phyloP scores from a whole-genome alignment of 495 filamentous ascomycete genomes.

The Cercophora samala region DNA sequence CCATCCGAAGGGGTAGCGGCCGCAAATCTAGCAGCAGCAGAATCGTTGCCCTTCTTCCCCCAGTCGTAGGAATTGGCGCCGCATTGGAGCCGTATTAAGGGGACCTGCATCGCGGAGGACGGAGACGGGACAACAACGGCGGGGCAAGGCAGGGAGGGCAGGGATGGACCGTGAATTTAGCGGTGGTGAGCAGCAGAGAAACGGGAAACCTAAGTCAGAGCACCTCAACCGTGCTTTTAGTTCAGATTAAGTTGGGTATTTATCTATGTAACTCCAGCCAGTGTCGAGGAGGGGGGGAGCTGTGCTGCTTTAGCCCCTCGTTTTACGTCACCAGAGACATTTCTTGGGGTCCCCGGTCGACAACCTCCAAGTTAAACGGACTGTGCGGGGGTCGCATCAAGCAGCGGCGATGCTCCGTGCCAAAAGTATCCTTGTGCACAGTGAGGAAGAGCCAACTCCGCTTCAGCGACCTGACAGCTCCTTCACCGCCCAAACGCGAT shows the following conservation, averaged over 20 bases:
- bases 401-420: too few relatives aligned
- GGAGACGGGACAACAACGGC: not conserved
- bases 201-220: not conserved
- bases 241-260: not conserved
- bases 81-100: constrained; percentile 87
- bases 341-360: not conserved
- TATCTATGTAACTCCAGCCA: not conserved
- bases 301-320: not conserved
- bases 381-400: constrained; percentile 6
- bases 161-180: not conserved
- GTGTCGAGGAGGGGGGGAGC: not conserved
- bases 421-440: too few relatives aligned
- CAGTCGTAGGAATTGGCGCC: constrained; percentile 98
- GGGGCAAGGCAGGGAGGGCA: not conserved
- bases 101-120: constrained; percentile 49
- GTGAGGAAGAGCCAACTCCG: too few relatives aligned
- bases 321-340: not conserved
- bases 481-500: not conserved
- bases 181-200: not conserved
- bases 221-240: not conserved
- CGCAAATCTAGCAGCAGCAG: constrained; percentile 74
- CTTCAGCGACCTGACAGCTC: not conserved
- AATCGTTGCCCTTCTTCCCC: constrained; percentile 86
- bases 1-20: constrained; percentile 67
- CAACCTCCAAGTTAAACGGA: not conserved